phyloP scores from a whole-genome alignment of 2,329 filamentous ascomycete species.

The Pestalotiopsis sp. region DNA sequence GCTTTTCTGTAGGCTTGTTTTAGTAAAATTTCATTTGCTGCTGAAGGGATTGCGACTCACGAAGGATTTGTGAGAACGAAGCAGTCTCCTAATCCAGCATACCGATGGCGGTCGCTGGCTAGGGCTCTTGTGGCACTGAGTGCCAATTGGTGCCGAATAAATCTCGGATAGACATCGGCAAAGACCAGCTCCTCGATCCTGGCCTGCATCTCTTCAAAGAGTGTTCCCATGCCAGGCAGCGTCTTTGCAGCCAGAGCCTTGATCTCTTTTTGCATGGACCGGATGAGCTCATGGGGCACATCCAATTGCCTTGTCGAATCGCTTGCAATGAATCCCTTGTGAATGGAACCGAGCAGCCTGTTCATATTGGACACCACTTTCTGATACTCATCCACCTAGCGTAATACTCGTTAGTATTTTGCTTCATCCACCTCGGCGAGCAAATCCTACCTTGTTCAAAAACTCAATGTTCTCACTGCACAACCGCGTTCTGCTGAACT shows the following conservation, averaged over 20 bases:
- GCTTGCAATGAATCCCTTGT: slow-evolving; percentile 30
- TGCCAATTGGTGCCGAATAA: slow-evolving; percentile 52
- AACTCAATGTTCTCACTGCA: slow-evolving; percentile 49
- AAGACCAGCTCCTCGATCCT: slow-evolving; percentile 44
- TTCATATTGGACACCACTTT: slow-evolving; percentile 41
- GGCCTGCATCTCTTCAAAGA: slow-evolving; percentile 41
- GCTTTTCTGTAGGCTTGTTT: slow-evolving; percentile 26
- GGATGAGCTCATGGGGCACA: slow-evolving; percentile 29
- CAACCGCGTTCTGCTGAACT: slow-evolving; percentile 40
- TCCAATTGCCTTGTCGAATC: slow-evolving; percentile 24
- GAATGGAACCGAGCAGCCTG: slow-evolving; percentile 37
- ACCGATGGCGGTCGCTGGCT: slow-evolving; percentile 34
- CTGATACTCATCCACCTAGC: slow-evolving; percentile 45
- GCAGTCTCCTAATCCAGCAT: slow-evolving; percentile 46
- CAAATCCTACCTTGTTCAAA: slow-evolving; percentile 41
- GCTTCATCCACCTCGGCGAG: slow-evolving; percentile 3
- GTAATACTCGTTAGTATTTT: not conserved
- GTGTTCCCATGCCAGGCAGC: slow-evolving; percentile 38
- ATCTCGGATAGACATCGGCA: slow-evolving; percentile 49
- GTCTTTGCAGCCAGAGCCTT: slow-evolving; percentile 30
- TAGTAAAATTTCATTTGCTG: not conserved
- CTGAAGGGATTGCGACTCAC: not conserved
- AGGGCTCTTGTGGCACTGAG: slow-evolving; percentile 35
- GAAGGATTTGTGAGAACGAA: slow-evolving; percentile 46
- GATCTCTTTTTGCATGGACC: slow-evolving; percentile 29